Evolutionary conservation across 805 yeast genomes (phyloP).

Genomic region (Kurtzmaniella cleridarum): DNA sequence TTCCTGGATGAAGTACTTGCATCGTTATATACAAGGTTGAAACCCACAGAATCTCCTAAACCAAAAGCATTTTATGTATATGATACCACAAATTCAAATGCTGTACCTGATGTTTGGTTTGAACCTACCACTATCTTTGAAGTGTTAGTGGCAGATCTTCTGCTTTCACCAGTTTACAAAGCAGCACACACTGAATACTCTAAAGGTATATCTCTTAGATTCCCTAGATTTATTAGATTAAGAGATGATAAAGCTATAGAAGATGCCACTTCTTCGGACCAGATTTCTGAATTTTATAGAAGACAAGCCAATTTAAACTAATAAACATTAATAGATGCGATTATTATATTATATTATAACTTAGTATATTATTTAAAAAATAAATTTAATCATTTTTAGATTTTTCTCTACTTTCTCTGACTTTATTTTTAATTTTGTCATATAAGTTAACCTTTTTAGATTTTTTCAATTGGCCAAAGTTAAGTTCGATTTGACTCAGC

Average conservation of each 20-base stretch:
- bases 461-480: slow-evolving; percentile 16
- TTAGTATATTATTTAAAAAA: not conserved
- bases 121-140: slow-evolving; percentile 83
- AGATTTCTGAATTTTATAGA: slow-evolving; percentile 77
- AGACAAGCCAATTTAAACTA: slow-evolving; percentile 49
- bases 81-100: slow-evolving; percentile 54
- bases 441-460: slow-evolving; percentile 14
- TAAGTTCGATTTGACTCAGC: slow-evolving; percentile 25
- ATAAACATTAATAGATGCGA: not conserved
- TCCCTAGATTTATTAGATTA: slow-evolving; percentile 78
- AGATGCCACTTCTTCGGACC: slow-evolving; percentile 82
- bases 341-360: not conserved
- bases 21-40: slow-evolving; percentile 51
- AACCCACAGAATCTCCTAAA: slow-evolving; percentile 57
- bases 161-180: slow-evolving; percentile 82
- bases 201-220: slow-evolving; percentile 80
- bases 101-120: slow-evolving; percentile 91
- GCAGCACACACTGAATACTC: slow-evolving; percentile 73
- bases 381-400: not conserved
- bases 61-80: slow-evolving; percentile 67
- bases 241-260: slow-evolving; percentile 84
- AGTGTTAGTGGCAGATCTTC: slow-evolving; percentile 85
- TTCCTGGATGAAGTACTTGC: slow-evolving; percentile 79
- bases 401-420: slow-evolving; percentile 31
- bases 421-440: slow-evolving; percentile 29